Evolutionary conservation across 1,284 basidiomycete genomes (phyloP), one percentile per base, ranked within the genome.

Genomic region (Rhodotorula sp.): DNA sequence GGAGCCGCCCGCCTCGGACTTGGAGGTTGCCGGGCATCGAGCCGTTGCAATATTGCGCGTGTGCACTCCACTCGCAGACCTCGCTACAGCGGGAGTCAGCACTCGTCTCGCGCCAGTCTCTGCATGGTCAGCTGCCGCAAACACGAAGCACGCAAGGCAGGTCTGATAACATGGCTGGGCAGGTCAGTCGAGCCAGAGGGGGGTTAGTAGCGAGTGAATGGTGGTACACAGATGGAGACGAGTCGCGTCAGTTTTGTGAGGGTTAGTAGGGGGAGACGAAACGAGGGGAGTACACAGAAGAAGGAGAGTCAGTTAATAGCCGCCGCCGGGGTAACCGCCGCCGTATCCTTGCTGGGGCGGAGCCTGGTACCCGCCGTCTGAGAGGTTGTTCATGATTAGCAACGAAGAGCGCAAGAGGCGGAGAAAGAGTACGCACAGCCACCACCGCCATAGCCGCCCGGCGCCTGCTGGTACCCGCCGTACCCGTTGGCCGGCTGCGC

Each of bases 331-430:
- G 66, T 67, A 67, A 10, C 59, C 59, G 46, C 59, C 59, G 10
- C 65, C 65, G 45, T 66, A 66, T 2, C 58, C 64, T 9, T 62
- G 61, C 50, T 25, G 61, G 9, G 34, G 49, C 34, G n/a, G 60
- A 19, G 23, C 55, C 49, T 49, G 56, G 50, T 68, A 64, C 34
- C 54, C 56, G 52, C 67, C 57, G 41, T 68, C 67, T 68, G 50
- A 9, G 10, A 8, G 19, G 4, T 7, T 5, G 7, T 10, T n/a
- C n/a, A 9, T 50, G 23, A n/a, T 9, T 10, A 42, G 55, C 23
- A 41, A n/a, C 42, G 19, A 21, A 42, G 12, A 34, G 34, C 34
- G 5, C 3, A 41, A 13, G 13, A 13, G n/a, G 8, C 19, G 16
- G 4, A 44, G 25, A 21, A 8, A 13, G 27, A 19, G 4, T 13